Base-by-base conservation (phyloP, 2,329 filamentous ascomycete genomes). In the Pseudopithomyces maydicus region DNA sequence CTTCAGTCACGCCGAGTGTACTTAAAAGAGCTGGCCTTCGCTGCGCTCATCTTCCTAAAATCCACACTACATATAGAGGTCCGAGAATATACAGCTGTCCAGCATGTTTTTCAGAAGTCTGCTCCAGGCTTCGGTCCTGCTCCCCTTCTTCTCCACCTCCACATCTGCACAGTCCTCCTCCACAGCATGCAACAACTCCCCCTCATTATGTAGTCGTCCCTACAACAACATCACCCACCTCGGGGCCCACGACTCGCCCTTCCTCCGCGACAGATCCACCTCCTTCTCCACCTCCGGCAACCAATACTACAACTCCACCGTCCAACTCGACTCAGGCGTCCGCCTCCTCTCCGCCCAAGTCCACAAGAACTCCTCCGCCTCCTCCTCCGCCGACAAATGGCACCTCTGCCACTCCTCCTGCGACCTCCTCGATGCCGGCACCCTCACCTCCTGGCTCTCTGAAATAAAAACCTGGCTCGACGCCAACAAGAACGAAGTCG, bases 151-250 rank as follows among this genome's bases (percentile, higher is more conserved):
- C 62, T 71, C 58, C 57, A 55, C 64, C 12, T 58, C 65, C 53
- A 59, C 59, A 48, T 67, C 68, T 5, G 73, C 73, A 55, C 69
- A 76, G 51, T 41, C 38, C n/a, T 41, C 38, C n/a, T 29, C 26
- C n/a, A 73, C 70, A 62, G 85, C 87, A 32, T 95, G 91, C 84
- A 95, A 95, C 79, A 94, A 94, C 80, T 92, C 89, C 0, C 89
- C 90, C 0, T 78, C 82, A 42, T 84, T 95, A 39, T 95, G 91
- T 80, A 80, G 78, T 59, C 85, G 85, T 61, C 78, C 84, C 17
- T 95, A 95, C 79, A 88, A 86, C 77, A 86, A 89, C 64, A 84
- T 95, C 65, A 93, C 90, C 2, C 84, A 93, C 73, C 85, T 94
- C 69, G 90, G 90, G 20, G 89, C 89, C 17, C 90, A 93, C 77